Evolutionary conservation across 1,139 yeast genomes (phyloP).

Genomic region (Lodderomyces metapsilosis): DNA sequence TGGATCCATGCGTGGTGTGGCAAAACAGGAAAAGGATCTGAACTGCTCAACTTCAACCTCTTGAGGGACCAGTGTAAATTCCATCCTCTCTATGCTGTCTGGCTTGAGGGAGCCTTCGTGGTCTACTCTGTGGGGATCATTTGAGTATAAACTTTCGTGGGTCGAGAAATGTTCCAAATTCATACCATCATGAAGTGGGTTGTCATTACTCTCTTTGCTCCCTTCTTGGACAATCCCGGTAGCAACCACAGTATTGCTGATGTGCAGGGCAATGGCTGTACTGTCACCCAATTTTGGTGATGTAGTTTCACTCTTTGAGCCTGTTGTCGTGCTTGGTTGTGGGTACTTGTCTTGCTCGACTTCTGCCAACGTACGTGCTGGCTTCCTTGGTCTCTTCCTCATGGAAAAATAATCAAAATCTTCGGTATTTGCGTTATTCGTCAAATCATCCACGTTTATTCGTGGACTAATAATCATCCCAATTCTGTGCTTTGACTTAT

Average conservation of each 20-base stretch:
- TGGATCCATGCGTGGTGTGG: not conserved
- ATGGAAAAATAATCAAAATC: not conserved
- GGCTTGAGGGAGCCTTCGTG: too few relatives aligned
- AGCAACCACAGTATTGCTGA: too few relatives aligned
- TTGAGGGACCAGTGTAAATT: not conserved
- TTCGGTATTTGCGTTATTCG: not conserved
- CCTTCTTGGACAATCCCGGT: too few relatives aligned
- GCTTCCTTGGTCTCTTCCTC: not conserved
- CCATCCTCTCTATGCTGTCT: not conserved
- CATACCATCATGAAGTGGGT: not conserved
- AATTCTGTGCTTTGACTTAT: not conserved
- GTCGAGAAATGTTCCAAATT: not conserved
- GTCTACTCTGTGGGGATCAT: too few relatives aligned
- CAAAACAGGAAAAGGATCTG: not conserved
- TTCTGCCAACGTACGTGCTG: too few relatives aligned
- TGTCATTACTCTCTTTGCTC: not conserved
- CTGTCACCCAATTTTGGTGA: too few relatives aligned
- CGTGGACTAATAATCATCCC: constrained; percentile 1
- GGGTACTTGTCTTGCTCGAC: too few relatives aligned
- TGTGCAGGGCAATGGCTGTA: too few relatives aligned
- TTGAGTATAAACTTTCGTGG: too few relatives aligned
- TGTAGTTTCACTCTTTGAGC: too few relatives aligned
- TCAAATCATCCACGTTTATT: not conserved
- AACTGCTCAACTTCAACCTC: not conserved
- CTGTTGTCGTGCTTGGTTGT: too few relatives aligned